These are phyloP conservation scores for Populus hybrid DNA, from an alignment of 441 rosid species.

Conservation along the genomic window DNA sequence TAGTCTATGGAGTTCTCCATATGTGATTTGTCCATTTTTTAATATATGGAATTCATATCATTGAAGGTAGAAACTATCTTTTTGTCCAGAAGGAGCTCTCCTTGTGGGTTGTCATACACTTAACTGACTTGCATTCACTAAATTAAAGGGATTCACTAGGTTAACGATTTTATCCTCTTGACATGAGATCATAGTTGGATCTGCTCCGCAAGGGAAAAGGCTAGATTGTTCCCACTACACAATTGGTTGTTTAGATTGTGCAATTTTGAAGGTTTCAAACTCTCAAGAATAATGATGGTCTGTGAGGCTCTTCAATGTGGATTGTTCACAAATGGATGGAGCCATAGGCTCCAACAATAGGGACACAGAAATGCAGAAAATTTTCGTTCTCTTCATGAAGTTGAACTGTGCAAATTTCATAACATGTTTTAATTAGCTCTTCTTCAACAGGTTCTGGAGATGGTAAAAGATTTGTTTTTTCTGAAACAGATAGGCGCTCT, in stretches of 20 bases:
- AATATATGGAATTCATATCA: not conserved
- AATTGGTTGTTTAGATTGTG: not conserved
- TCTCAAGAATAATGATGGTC: not conserved
- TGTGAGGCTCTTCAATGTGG: not conserved
- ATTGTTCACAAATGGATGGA: not conserved
- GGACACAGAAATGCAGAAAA: not conserved
- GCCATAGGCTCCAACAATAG: not conserved
- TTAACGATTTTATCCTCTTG: not conserved
- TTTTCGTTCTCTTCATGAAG: not conserved
- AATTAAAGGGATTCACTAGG: not conserved
- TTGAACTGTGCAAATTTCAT: slow-evolving; percentile 6
- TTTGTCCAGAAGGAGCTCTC: not conserved
- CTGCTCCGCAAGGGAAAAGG: not conserved
- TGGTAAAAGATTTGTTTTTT: slow-evolving; percentile 21
- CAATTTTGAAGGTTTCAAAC: not conserved
- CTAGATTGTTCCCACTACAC: not conserved
- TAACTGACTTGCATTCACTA: not conserved
- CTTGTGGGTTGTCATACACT: not conserved
- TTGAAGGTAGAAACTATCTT: not conserved
- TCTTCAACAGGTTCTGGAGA: slow-evolving; percentile 31
- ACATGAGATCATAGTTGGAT: not conserved
- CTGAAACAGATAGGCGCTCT: slow-evolving; percentile 39
- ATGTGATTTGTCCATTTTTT: not conserved
- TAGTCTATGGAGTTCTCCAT: not conserved
- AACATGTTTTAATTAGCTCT: slow-evolving; percentile 14